These are phyloP conservation scores for Cryptococcus sp. DNA, from an alignment of 1,284 basidiomycete genomes.

Conservation along the genomic window DNA sequence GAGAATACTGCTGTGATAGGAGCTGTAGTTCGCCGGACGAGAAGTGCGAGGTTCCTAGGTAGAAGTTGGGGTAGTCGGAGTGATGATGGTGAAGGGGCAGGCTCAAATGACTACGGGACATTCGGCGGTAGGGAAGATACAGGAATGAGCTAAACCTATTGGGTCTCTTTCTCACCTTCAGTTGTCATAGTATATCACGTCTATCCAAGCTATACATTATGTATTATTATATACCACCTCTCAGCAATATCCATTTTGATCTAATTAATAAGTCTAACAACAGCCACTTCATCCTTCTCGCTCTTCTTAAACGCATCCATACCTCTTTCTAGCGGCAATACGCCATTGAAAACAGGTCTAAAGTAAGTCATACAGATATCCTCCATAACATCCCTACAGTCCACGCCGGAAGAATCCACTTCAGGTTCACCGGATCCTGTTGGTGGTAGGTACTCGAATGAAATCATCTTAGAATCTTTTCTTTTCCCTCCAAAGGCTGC, in stretches of 20 bases:
- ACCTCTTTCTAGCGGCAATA: constrained; percentile 39
- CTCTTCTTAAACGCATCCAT: constrained; percentile 27
- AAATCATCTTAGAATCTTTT: constrained; percentile 34
- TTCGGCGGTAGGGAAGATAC: background rate
- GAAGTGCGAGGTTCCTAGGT: constrained; percentile 22
- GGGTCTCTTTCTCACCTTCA: background rate
- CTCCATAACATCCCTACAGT: constrained; percentile 43
- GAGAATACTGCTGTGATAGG: constrained; percentile 16
- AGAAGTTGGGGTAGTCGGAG: constrained; percentile 17
- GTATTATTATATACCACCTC: background rate
- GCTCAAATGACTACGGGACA: background rate
- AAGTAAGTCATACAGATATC: constrained; percentile 32
- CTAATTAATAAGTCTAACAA: constrained; percentile 26
- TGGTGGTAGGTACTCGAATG: constrained; percentile 31
- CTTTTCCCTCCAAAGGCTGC: constrained; percentile 21
- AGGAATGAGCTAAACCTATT: background rate
- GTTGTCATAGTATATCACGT: background rate
- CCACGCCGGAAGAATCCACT: constrained; percentile 40
- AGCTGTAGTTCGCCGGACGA: constrained; percentile 16
- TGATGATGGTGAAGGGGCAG: background rate
- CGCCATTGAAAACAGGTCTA: constrained; percentile 24
- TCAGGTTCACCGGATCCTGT: constrained; percentile 40
- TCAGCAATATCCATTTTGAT: background rate
- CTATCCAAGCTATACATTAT: background rate
- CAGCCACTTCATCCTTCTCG: constrained; percentile 4